A percentile compares a stretch with the other conserved stretches of the same genome.
phyloP scores from a whole-genome alignment of 1,284 basidiomycete species.

The Takashimella tepidaria region DNA sequence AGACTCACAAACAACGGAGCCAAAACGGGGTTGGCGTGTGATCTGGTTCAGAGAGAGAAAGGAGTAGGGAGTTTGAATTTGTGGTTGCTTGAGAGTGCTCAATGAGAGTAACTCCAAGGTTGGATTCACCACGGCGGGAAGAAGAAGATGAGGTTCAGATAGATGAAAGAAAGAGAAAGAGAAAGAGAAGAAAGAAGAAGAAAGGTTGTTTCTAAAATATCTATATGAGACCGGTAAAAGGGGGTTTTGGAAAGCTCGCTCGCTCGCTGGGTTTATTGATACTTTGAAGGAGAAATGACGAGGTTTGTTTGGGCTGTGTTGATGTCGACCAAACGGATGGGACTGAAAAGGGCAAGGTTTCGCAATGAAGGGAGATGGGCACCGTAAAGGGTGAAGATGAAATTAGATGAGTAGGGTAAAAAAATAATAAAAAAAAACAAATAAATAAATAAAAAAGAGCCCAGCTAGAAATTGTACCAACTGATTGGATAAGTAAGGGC shows the following conservation, averaged over 20 bases:
- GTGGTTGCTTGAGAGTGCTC: not conserved
- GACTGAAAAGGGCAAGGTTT: too few species aligned
- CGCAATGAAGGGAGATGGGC: too few species aligned
- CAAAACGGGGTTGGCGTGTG: too few species aligned
- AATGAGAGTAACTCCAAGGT: not conserved
- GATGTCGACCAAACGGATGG: not conserved
- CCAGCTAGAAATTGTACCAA: too few species aligned
- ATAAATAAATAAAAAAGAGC: not conserved
- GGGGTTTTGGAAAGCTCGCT: too few species aligned
- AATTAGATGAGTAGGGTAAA: slow-evolving; percentile 1
- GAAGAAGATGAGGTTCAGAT: not conserved
- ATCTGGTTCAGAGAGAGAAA: too few species aligned
- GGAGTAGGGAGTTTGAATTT: not conserved
- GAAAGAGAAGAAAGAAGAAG: not conserved
- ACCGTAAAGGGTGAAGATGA: slow-evolving; percentile 1
- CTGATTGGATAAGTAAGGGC: not conserved
- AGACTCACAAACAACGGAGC: not conserved
- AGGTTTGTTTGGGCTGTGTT: not conserved
- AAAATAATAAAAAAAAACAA: not conserved
- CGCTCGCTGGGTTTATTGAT: not conserved
- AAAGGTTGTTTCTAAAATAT: not conserved
- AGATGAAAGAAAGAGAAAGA: not conserved
- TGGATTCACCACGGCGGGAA: not conserved
- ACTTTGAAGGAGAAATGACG: not conserved
- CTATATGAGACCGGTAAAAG: not conserved